Conservation (phyloP, 1,139 yeast species). For the Wickerhamomyces sp. region DNA sequence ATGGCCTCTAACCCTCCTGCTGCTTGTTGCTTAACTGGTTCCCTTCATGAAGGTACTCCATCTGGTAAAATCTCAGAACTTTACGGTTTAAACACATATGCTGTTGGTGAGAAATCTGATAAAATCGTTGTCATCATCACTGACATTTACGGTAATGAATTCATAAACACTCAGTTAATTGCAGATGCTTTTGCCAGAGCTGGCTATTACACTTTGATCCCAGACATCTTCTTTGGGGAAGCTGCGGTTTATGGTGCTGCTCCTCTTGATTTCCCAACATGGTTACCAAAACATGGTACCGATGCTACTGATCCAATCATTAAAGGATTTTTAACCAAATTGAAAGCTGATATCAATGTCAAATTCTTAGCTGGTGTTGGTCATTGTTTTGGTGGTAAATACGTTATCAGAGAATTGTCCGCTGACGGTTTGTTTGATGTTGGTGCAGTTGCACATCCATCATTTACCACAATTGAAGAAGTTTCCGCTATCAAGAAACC, state of each 20-base stretch:
- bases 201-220: conserved; percentile 65
- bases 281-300: conserved; percentile 52
- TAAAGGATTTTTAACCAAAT: conserved; percentile 38
- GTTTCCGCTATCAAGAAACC: conserved; percentile 57
- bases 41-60: conserved; percentile 35
- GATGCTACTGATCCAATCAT: conserved; percentile 40
- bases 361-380: conserved; percentile 60
- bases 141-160: conserved; percentile 62
- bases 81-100: conserved; percentile 25
- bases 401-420: conserved; percentile 48
- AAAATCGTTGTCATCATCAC: conserved; percentile 57
- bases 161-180: conserved; percentile 45
- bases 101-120: conserved; percentile 27
- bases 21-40: conserved; percentile 39
- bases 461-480: conserved; percentile 61
- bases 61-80: conserved; percentile 13
- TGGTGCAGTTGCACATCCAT: conserved; percentile 80
- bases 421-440: conserved; percentile 44
- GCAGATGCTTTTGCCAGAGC: conserved; percentile 69
- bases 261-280: conserved; percentile 31
- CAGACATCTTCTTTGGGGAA: conserved; percentile 68
- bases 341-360: conserved; percentile 43
- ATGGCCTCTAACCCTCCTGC: conserved; percentile 57
- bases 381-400: conserved; percentile 83
- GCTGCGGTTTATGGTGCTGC: conserved; percentile 24